Conservation (phyloP, 2,329 filamentous ascomycete species). For the Dactylellina cionopaga region DNA sequence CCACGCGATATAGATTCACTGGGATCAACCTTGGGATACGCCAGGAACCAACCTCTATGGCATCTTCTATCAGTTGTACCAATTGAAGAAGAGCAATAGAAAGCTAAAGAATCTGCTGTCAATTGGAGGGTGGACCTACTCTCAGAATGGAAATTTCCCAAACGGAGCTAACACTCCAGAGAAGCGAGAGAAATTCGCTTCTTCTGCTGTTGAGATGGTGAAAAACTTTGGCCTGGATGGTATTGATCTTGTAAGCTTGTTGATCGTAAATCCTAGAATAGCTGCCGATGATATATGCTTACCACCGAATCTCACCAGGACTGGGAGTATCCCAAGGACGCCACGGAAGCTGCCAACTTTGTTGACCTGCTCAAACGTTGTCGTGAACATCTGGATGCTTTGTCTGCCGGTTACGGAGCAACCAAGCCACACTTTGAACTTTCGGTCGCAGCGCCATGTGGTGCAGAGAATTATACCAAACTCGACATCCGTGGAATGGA, state of each 20-base stretch:
- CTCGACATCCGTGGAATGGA: slow-evolving; percentile 75
- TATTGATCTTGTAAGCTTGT: slow-evolving; percentile 65
- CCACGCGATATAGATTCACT: slow-evolving; percentile 50
- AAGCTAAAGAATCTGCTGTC: slow-evolving; percentile 82
- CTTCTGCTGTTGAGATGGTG: slow-evolving; percentile 77
- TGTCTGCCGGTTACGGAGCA: too few species aligned
- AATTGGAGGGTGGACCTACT: slow-evolving; percentile 86
- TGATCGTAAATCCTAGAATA: too few species aligned
- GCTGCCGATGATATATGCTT: too few species aligned
- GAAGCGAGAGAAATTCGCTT: slow-evolving; percentile 74
- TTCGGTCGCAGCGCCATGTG: slow-evolving; percentile 64
- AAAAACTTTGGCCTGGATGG: slow-evolving; percentile 83
- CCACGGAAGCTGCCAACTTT: slow-evolving; percentile 68
- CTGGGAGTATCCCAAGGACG: slow-evolving; percentile 56
- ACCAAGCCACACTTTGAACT: slow-evolving; percentile 64
- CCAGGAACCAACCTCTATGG: slow-evolving; percentile 72
- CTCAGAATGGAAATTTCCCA: slow-evolving; percentile 70
- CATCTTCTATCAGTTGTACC: slow-evolving; percentile 78
- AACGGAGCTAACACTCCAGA: slow-evolving; percentile 70
- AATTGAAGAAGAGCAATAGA: slow-evolving; percentile 79
- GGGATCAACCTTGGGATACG: slow-evolving; percentile 57
- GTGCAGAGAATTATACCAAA: slow-evolving; percentile 68
- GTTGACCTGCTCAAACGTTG: slow-evolving; percentile 70
- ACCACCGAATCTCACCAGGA: too few species aligned
- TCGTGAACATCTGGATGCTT: slow-evolving; percentile 70